A percentile compares a stretch with the other conserved stretches of the same genome.
Evolutionary conservation across 2,329 filamentous ascomycete genomes (phyloP).

Genomic region (Colletotrichum lini): DNA sequence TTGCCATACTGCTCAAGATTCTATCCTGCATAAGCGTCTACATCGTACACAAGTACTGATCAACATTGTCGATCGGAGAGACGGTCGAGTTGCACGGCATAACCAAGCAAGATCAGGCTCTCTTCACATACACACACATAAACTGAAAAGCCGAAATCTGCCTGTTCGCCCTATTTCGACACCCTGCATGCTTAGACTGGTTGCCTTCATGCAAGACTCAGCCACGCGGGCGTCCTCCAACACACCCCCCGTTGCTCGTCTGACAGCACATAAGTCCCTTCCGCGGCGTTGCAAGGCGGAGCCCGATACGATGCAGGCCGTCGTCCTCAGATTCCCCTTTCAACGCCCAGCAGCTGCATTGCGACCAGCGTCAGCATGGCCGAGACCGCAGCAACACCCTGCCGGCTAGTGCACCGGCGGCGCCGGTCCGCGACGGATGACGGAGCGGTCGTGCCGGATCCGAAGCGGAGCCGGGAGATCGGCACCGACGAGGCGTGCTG

Average conservation of each 20-base stretch:
- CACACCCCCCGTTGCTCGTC: background rate
- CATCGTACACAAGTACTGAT: background rate
- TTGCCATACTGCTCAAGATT: background rate
- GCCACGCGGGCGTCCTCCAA: background rate
- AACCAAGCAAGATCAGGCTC: background rate
- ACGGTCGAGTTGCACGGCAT: background rate
- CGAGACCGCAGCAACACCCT: background rate
- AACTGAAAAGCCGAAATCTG: background rate
- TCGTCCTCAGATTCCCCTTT: too few relatives aligned
- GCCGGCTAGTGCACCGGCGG: background rate
- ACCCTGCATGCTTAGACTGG: conserved; percentile 15
- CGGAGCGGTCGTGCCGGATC: background rate
- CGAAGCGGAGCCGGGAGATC: background rate
- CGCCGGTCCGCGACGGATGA: background rate
- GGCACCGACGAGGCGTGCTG: background rate
- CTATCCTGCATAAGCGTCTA: too few relatives aligned
- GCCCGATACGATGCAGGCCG: accelerated
- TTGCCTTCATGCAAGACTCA: conserved; percentile 18
- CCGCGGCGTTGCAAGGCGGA: background rate
- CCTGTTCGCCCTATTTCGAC: background rate
- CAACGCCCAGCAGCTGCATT: too few relatives aligned
- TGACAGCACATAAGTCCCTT: background rate
- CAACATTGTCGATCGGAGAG: too few relatives aligned
- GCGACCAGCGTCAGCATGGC: background rate
- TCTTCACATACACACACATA: background rate